phyloP scores from a whole-genome alignment of 1,139 yeast genomes.

The Yamadazyma atmosphaerica region DNA sequence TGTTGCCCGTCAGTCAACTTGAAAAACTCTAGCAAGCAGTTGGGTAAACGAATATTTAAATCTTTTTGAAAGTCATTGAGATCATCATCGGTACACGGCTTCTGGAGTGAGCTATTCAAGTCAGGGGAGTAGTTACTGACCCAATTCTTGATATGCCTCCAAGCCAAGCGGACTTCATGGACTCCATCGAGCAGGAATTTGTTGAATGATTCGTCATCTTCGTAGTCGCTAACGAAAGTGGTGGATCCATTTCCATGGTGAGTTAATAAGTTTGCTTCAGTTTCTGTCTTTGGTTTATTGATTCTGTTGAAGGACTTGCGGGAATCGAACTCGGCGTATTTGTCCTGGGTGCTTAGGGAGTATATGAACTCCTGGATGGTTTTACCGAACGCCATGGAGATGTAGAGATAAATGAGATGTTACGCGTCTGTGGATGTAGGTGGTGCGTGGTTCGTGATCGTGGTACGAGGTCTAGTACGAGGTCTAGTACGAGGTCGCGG shows the following conservation, averaged over 20 bases:
- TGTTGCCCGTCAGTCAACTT: conserved; percentile 70
- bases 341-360: conserved; percentile 63
- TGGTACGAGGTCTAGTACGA: no score
- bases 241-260: conserved; percentile 33
- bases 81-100: conserved; percentile 65
- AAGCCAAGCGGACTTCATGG: conserved; percentile 62
- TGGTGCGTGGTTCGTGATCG: no score
- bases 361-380: conserved; percentile 57
- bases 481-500: no score
- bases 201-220: conserved; percentile 11
- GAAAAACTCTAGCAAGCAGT: conserved; percentile 58
- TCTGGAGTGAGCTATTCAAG: conserved; percentile 55
- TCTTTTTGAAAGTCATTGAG: conserved; percentile 65
- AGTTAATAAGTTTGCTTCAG: conserved; percentile 32
- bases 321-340: conserved; percentile 66
- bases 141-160: conserved; percentile 73
- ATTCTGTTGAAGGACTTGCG: conserved; percentile 48
- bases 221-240: conserved; percentile 13
- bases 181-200: conserved; percentile 45
- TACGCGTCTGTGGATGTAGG: no score
- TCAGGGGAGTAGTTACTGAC: conserved; percentile 55
- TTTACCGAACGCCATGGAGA: conserved; percentile 32
- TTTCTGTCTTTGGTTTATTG: conserved; percentile 36
- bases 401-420: no score
- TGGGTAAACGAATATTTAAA: conserved; percentile 56